Evolutionary conservation across 2,329 filamentous ascomycete species (phyloP).

Genomic region (Teratosphaeria viscida): DNA sequence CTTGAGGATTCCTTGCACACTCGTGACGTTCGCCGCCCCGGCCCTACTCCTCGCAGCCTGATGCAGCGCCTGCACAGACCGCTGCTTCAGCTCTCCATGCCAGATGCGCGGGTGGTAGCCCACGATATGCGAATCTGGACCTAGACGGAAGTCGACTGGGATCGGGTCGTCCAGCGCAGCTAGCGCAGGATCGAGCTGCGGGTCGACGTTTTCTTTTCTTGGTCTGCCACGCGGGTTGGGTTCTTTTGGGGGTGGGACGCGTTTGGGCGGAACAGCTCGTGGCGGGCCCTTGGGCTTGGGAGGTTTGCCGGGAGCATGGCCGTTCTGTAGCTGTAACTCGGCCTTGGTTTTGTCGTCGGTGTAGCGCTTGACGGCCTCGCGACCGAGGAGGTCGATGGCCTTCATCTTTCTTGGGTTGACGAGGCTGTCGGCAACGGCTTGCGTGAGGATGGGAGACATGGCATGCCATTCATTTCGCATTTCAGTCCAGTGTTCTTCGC

Average conservation of each 20-base stretch:
- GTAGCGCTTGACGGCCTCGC: slow-evolving; percentile 68
- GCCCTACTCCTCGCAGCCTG: slow-evolving; percentile 51
- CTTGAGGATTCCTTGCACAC: slow-evolving; percentile 54
- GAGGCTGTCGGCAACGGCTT: slow-evolving; percentile 9
- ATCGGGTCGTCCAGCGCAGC: slow-evolving; percentile 24
- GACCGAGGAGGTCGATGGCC: slow-evolving; percentile 60
- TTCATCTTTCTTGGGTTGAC: slow-evolving; percentile 41
- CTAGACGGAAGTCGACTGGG: slow-evolving; percentile 59
- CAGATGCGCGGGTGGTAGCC: slow-evolving; percentile 44
- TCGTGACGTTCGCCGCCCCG: slow-evolving; percentile 45
- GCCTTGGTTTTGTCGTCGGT: slow-evolving; percentile 42
- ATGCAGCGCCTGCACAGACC: slow-evolving; percentile 53
- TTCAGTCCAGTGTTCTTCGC: slow-evolving; percentile 59
- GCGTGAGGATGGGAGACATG: slow-evolving; percentile 9
- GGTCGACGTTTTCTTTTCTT: slow-evolving; percentile 3
- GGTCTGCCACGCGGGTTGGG: neutral
- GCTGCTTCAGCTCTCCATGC: slow-evolving; percentile 51
- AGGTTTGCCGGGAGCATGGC: slow-evolving; percentile 23
- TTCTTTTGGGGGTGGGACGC: neutral
- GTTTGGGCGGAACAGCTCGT: neutral
- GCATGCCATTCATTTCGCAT: slow-evolving; percentile 59
- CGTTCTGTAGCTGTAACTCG: slow-evolving; percentile 19
- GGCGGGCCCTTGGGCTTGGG: slow-evolving; percentile 1
- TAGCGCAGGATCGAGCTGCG: slow-evolving; percentile 6
- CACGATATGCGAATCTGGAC: slow-evolving; percentile 50